phyloP scores from a whole-genome alignment of 768 basidiomycete genomes.

The Suillus brevipes region DNA sequence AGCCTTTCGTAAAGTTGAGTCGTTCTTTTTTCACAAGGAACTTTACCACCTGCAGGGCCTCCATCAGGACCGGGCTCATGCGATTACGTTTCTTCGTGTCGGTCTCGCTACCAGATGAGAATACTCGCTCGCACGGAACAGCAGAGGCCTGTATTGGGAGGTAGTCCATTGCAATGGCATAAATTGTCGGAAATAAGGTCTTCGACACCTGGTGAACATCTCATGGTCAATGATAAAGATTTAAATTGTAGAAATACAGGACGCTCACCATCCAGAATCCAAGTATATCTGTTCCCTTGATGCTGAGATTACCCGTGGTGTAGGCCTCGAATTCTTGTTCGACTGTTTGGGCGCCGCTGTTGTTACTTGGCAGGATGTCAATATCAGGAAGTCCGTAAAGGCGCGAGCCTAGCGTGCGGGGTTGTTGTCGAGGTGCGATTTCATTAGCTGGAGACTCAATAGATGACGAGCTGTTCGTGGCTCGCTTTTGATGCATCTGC shows the following conservation, averaged over 20 bases:
- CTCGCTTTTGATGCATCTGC: background rate
- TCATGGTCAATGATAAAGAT: background rate
- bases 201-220: background rate
- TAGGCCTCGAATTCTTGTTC: background rate
- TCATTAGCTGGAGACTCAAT: background rate
- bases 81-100: no score
- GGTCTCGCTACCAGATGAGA: conserved; percentile 15
- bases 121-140: conserved; percentile 23
- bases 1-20: background rate
- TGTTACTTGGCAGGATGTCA: background rate
- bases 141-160: conserved; percentile 25
- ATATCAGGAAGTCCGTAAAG: background rate
- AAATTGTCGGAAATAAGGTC: background rate
- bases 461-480: background rate
- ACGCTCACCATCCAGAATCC: background rate
- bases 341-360: background rate
- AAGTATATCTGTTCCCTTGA: background rate
- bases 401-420: background rate
- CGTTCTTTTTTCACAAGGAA: no score
- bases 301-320: background rate
- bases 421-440: background rate
- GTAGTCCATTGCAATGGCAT: conserved; percentile 18
- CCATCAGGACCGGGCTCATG: no score
- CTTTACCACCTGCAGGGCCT: no score
- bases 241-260: background rate